Conservation (phyloP, 352 stramenopile species). For the Bremia lactucae region DNA sequence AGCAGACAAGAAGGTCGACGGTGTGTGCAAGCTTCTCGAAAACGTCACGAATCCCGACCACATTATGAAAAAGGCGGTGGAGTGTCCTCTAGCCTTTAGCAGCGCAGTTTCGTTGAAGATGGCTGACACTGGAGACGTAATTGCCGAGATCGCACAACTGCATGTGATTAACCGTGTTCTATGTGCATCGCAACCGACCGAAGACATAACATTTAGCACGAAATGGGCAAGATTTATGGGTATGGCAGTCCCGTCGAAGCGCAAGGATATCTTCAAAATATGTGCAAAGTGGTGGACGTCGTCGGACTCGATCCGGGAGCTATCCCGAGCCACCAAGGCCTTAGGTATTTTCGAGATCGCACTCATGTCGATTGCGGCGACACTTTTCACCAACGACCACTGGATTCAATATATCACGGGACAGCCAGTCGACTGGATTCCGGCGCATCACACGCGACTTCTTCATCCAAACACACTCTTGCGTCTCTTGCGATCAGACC, state of each 20-base stretch:
- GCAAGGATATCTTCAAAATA: neutral
- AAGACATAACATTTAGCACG: neutral
- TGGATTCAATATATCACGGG: neutral
- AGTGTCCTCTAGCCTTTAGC: too few species aligned
- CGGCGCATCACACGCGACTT: neutral
- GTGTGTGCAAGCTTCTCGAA: too few species aligned
- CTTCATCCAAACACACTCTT: too few species aligned
- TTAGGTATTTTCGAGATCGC: too few species aligned
- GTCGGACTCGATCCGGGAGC: neutral
- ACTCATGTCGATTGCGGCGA: too few species aligned
- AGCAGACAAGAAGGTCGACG: too few species aligned
- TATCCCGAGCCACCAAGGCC: neutral
- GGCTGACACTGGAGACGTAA: too few species aligned
- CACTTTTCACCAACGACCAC: neutral
- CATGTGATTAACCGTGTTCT: constrained; percentile 7
- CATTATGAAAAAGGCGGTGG: too few species aligned
- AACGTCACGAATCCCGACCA: too few species aligned
- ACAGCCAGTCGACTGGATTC: neutral
- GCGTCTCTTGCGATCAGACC: neutral
- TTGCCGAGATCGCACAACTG: too few species aligned
- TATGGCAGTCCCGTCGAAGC: neutral
- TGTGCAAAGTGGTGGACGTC: neutral
- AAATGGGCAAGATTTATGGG: neutral
- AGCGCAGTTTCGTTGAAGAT: too few species aligned
- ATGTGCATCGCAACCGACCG: neutral